Evolutionary conservation across 441 rosid genomes (phyloP), one percentile per base, ranked within the genome.

Genomic region (Eruca vesicaria): DNA sequence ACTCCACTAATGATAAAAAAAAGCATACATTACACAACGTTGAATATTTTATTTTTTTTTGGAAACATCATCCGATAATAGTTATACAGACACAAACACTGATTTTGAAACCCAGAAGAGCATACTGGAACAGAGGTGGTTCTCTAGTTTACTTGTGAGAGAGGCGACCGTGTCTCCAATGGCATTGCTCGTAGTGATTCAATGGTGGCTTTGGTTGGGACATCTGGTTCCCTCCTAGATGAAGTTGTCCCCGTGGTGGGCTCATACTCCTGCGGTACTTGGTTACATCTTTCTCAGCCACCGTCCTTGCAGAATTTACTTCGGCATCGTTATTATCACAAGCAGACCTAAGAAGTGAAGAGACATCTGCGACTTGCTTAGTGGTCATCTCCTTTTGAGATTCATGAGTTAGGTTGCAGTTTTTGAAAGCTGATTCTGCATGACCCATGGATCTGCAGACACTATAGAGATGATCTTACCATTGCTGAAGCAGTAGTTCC

Each of bases 211-310:
- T 87, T 90, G 43, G 84, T 85, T 2, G 97, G 98, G 57, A 90
- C 76, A 2, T 93, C 98, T 7, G 90, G 81, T 65, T 96, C 97
- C 62, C 80, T 69, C 81, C 85, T 85, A 12, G 65, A 43, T 29
- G 98, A 98, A 18, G 99, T 93, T 59, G 88, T 74, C 16, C 97
- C 97, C 20, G 89, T 87, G 32, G 89, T 87, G 32, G 91, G 86
- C 78, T 87, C 94, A 53, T 91, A 96, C 68, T 93, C 97, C 99
- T 95, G n/a, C n/a, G n/a, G n/a, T n/a, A n/a, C n/a, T n/a, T n/a
- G n/a, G n/a, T n/a, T n/a, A n/a, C n/a, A n/a, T n/a, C n/a, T n/a
- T n/a, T n/a, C n/a, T n/a, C n/a, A n/a, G n/a, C n/a, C n/a, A n/a
- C n/a, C n/a, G n/a, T n/a, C n/a, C n/a, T n/a, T n/a, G n/a, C n/a